Evolutionary conservation across 192 early-diverging fungal species (phyloP).

Genomic region (Cladochytrium replicatum): DNA sequence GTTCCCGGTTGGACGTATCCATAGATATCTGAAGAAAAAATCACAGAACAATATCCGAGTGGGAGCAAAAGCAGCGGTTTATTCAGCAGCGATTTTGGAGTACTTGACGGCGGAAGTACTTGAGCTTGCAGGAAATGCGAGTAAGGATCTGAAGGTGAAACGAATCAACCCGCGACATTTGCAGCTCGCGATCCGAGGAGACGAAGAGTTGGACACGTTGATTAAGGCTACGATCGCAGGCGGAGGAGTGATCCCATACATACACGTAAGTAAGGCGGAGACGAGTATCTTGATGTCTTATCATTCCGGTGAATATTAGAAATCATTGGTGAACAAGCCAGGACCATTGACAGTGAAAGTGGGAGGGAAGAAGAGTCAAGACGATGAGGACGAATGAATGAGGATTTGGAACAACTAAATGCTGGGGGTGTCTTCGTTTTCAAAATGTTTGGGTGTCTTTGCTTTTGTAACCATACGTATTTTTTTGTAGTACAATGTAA

Average conservation of each 20-base stretch:
- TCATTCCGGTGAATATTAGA: no score
- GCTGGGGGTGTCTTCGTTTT: no score
- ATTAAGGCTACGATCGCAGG: conserved; percentile 86
- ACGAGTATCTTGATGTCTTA: no score
- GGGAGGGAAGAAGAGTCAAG: no score
- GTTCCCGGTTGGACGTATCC: conserved; percentile 91
- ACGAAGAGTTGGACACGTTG: conserved; percentile 82
- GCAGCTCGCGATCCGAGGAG: conserved; percentile 84
- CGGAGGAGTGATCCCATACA: conserved; percentile 43
- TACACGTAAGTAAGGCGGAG: conserved; percentile 30
- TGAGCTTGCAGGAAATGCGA: conserved; percentile 86
- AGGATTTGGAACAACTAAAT: no score
- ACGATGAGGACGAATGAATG: no score
- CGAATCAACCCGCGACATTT: conserved; percentile 83
- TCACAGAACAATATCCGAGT: conserved; percentile 75
- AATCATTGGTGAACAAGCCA: no score
- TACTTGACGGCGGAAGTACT: conserved; percentile 89
- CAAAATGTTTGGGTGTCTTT: no score
- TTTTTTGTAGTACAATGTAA: no score
- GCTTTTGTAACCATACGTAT: no score
- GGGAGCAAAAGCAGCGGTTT: conserved; percentile 84
- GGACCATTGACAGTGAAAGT: no score
- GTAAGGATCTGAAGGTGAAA: conserved; percentile 83
- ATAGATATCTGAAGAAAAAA: conserved; percentile 79
- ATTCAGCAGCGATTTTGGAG: conserved; percentile 84